Evolutionary conservation across 2,329 filamentous ascomycete species (phyloP).

Genomic region (Cordyceps farinosa): DNA sequence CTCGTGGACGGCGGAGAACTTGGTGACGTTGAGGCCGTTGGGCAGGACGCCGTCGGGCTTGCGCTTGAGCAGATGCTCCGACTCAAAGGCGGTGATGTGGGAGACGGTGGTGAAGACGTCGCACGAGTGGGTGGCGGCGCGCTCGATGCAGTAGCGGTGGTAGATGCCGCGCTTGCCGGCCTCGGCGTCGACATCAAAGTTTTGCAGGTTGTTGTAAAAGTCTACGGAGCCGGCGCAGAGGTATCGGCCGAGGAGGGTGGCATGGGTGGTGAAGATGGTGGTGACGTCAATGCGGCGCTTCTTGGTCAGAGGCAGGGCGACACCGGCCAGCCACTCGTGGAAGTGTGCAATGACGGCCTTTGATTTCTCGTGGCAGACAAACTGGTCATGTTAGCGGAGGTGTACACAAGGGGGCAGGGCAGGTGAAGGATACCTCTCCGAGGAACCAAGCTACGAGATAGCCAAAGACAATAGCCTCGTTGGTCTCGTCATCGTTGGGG

Average conservation of each 20-base stretch:
- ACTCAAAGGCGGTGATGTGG: conserved; percentile 97
- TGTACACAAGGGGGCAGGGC: background rate
- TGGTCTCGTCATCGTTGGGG: conserved; percentile 87
- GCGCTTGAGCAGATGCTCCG: conserved; percentile 93
- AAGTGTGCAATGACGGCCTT: conserved; percentile 96
- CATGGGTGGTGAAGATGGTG: conserved; percentile 98
- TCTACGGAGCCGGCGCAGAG: conserved; percentile 96
- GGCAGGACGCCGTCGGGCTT: conserved; percentile 96
- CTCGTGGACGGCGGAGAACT: conserved; percentile 97
- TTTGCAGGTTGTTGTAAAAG: conserved; percentile 98
- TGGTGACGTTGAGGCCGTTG: conserved; percentile 93
- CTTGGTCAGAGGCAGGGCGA: conserved; percentile 86
- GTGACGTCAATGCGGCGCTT: conserved; percentile 94
- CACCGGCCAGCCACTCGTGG: conserved; percentile 97
- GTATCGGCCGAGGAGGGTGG: conserved; percentile 90
- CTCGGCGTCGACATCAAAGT: conserved; percentile 94
- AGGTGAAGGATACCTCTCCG: conserved; percentile 67
- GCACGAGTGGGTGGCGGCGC: conserved; percentile 82
- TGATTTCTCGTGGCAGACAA: conserved; percentile 86
- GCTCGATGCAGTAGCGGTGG: conserved; percentile 96
- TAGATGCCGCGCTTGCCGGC: conserved; percentile 98
- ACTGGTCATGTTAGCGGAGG: conserved; percentile 50
- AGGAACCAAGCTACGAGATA: conserved; percentile 98
- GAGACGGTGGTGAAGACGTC: conserved; percentile 99
- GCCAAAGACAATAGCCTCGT: conserved; percentile 95